Evolutionary conservation across 116 monocot genomes (phyloP).

Genomic region (Iris pallida): DNA sequence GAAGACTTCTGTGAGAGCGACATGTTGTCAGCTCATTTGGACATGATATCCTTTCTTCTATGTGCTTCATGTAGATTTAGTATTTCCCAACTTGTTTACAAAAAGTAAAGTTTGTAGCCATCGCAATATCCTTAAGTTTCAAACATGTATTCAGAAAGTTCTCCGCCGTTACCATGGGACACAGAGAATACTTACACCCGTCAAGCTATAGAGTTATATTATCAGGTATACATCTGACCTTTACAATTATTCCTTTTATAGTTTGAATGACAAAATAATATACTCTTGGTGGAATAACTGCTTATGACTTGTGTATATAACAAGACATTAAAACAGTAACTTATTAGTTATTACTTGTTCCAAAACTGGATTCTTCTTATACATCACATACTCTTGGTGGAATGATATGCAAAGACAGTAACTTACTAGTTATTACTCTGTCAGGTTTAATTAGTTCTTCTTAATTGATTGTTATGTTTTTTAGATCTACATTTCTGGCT

Average conservation of each 20-base stretch:
- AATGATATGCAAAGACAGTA: no score
- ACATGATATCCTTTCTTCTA: slow-evolving; percentile 76
- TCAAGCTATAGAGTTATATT: slow-evolving; percentile 75
- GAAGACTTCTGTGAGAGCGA: slow-evolving; percentile 87
- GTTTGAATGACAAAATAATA: not conserved
- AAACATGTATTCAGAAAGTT: slow-evolving; percentile 89
- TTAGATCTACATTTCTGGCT: no score
- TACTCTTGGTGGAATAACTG: no score
- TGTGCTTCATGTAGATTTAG: not conserved
- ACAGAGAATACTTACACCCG: slow-evolving; percentile 51
- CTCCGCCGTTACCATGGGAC: slow-evolving; percentile 68
- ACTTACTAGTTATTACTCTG: no score
- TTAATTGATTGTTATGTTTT: no score
- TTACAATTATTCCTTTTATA: not conserved
- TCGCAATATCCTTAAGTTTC: slow-evolving; percentile 39
- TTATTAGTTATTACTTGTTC: no score
- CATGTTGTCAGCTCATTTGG: slow-evolving; percentile 66
- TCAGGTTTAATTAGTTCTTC: no score
- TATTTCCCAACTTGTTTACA: not conserved
- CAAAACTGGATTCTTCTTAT: no score
- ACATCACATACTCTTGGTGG: no score
- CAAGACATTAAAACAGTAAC: no score
- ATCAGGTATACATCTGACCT: slow-evolving; percentile 55
- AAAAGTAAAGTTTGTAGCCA: not conserved
- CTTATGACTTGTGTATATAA: no score